Conservation (phyloP, 192 early-diverging fungal species). For the Rhizoclosmatium sp. region DNA sequence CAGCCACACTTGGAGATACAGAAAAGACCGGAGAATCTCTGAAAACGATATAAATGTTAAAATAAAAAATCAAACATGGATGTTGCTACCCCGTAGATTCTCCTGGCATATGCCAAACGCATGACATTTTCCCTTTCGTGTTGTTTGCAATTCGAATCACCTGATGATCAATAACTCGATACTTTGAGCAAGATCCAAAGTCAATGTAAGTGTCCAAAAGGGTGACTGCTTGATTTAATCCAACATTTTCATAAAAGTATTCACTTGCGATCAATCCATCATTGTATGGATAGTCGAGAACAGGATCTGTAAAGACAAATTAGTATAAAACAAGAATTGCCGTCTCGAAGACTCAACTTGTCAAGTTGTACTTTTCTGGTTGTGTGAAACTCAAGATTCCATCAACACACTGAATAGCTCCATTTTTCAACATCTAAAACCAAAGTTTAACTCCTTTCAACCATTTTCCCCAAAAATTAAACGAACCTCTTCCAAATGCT, state of each 20-base stretch:
- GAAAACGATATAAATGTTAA: background rate
- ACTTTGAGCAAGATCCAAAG: slow-evolving; percentile 63
- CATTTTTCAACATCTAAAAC: slow-evolving; percentile 54
- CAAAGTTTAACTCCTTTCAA: background rate
- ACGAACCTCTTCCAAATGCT: slow-evolving; percentile 65
- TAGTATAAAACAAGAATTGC: background rate
- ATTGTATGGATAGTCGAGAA: slow-evolving; percentile 54
- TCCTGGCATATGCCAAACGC: slow-evolving; percentile 61
- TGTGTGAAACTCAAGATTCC: slow-evolving; percentile 45
- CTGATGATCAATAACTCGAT: slow-evolving; percentile 58
- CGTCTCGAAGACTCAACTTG: slow-evolving; percentile 7
- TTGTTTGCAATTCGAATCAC: slow-evolving; percentile 58
- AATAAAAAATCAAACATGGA: background rate
- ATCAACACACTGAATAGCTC: slow-evolving; percentile 43
- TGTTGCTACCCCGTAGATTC: slow-evolving; percentile 35
- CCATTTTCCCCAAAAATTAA: too few relatives aligned
- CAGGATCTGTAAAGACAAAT: background rate
- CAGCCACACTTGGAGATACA: slow-evolving; percentile 50
- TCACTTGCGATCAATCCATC: slow-evolving; percentile 48
- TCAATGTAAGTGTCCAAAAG: slow-evolving; percentile 60
- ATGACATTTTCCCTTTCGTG: slow-evolving; percentile 64
- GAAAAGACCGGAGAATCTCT: slow-evolving; percentile 54
- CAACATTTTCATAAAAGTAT: slow-evolving; percentile 62
- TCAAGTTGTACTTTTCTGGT: slow-evolving; percentile 11
- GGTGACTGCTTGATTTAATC: slow-evolving; percentile 44